phyloP scores from a whole-genome alignment of 345 rosid genomes.

The Brassica nigra region DNA sequence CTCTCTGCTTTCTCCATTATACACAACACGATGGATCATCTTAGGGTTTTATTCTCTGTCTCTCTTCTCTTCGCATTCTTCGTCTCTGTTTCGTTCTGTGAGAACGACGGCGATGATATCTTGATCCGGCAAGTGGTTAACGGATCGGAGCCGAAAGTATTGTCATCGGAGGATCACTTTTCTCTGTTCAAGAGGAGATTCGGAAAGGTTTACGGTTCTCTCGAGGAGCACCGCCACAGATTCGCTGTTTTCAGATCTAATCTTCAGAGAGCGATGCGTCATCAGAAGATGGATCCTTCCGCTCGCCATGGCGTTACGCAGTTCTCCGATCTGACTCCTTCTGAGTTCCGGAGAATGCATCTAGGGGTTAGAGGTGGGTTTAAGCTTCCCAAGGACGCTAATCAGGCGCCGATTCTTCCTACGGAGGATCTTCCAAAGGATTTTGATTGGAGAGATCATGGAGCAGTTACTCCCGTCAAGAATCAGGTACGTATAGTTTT shows the following conservation, averaged over 20 bases:
- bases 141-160: constrained; percentile 36
- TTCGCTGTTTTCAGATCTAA: constrained; percentile 59
- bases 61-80: constrained; percentile 44
- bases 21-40: constrained; percentile 44
- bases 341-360: constrained; percentile 56
- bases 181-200: constrained; percentile 66
- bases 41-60: constrained; percentile 31
- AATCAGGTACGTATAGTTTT: constrained; percentile 56
- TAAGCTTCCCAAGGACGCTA: constrained; percentile 67
- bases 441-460: constrained; percentile 88
- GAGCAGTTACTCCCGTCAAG: constrained; percentile 73
- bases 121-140: constrained; percentile 71
- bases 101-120: constrained; percentile 42
- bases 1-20: not conserved
- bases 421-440: constrained; percentile 64
- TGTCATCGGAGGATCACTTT: constrained; percentile 63
- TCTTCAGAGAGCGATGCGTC: constrained; percentile 58
- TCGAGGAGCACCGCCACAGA: constrained; percentile 66
- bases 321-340: constrained; percentile 80
- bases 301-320: constrained; percentile 83
- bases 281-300: constrained; percentile 73
- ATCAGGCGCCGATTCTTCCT: constrained; percentile 73
- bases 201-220: constrained; percentile 56
- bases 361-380: constrained; percentile 55
- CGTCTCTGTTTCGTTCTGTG: constrained; percentile 34